Conservation (phyloP, 305 asterid genomes). For the Rubia balearica region DNA sequence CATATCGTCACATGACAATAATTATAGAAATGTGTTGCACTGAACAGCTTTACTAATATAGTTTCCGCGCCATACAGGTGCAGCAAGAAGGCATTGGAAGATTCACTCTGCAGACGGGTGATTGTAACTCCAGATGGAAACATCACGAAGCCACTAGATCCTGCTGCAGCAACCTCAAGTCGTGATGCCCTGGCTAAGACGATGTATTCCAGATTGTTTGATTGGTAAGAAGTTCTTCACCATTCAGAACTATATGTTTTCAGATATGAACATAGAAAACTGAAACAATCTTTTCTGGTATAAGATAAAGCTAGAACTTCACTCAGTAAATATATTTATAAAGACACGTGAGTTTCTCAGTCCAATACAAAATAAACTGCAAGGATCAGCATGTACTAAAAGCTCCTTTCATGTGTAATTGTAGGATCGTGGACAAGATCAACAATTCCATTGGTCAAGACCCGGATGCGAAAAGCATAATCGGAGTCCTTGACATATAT, state of each 20-base stretch:
- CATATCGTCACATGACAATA: constrained; percentile 11
- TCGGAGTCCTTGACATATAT: constrained; percentile 87
- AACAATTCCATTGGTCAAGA: constrained; percentile 89
- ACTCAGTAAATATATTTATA: neutral
- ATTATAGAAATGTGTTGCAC: constrained; percentile 6
- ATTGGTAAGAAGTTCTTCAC: constrained; percentile 46
- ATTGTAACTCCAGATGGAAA: constrained; percentile 94
- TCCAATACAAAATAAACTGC: neutral
- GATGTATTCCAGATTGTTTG: constrained; percentile 86
- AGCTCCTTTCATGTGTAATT: constrained; percentile 1
- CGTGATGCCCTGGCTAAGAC: constrained; percentile 95
- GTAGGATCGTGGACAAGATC: constrained; percentile 94
- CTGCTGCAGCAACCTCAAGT: constrained; percentile 81
- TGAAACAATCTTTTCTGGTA: neutral
- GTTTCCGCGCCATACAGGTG: constrained; percentile 48
- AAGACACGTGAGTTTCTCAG: neutral
- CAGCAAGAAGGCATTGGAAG: constrained; percentile 57
- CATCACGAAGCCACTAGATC: constrained; percentile 83
- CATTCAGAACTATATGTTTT: constrained; percentile 2
- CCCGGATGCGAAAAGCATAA: constrained; percentile 75
- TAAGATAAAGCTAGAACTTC: neutral
- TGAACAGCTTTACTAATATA: constrained; percentile 6
- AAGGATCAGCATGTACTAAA: neutral
- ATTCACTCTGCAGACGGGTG: constrained; percentile 83
- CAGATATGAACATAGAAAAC: neutral